A percentile compares a stretch with the other conserved stretches of the same genome.
phyloP scores from a whole-genome alignment of 1,284 basidiomycete species.

The Ustilago shanxiensis region DNA sequence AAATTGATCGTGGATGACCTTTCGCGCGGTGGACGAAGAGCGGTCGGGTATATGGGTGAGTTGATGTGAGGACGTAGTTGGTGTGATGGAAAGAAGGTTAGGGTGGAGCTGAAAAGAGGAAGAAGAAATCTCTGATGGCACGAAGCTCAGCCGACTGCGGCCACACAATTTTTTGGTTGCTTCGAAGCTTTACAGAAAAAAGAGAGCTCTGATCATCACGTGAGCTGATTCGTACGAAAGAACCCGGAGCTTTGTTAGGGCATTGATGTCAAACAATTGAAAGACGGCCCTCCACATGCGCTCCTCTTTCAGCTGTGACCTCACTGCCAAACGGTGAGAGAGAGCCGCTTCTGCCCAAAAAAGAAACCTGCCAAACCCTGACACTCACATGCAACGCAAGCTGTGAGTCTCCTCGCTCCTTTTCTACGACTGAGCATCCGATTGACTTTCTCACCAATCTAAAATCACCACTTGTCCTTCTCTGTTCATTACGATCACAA shows the following conservation, averaged over 20 bases:
- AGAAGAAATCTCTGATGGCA: slow-evolving; percentile 11
- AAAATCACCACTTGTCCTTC: neutral
- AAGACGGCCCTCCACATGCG: slow-evolving; percentile 22
- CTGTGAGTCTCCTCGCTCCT: neutral
- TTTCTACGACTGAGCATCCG: neutral
- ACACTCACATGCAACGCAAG: slow-evolving; percentile 14
- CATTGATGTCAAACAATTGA: neutral
- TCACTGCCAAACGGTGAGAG: no score
- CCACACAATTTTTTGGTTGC: slow-evolving; percentile 19
- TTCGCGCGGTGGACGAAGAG: slow-evolving; percentile 16
- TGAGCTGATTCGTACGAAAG: slow-evolving; percentile 17
- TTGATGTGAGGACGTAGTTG: neutral
- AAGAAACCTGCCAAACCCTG: slow-evolving; percentile 3
- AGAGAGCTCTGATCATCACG: slow-evolving; percentile 8
- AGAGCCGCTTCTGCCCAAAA: neutral
- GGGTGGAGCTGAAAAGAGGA: neutral
- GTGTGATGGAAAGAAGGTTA: neutral
- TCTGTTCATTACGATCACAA: neutral
- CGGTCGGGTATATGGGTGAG: slow-evolving; percentile 38
- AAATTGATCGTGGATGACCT: slow-evolving; percentile 6
- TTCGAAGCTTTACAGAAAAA: slow-evolving; percentile 8
- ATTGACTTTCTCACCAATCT: neutral
- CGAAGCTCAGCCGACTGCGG: slow-evolving; percentile 33
- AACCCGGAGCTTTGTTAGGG: slow-evolving; percentile 11
- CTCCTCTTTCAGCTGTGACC: slow-evolving; percentile 25